These are phyloP conservation scores for Metschnikowia gelsemii DNA, from an alignment of 805 yeast genomes.

Conservation along the genomic window DNA sequence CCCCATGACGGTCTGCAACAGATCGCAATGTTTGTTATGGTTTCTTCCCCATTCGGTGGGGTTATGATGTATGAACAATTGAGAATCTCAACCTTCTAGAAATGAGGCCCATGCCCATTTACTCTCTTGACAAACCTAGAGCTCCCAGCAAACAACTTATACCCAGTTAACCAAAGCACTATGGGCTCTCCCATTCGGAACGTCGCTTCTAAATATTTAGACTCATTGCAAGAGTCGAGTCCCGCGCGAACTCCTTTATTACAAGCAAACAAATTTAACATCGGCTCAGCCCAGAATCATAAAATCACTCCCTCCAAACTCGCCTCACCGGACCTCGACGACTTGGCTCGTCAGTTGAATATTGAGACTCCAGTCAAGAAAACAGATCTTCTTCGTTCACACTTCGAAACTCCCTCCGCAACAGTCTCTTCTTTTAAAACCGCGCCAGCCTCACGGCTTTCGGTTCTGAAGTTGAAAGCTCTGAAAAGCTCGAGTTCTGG, in stretches of 20 bases:
- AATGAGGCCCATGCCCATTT: slow-evolving; percentile 4
- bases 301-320: slow-evolving; percentile 19
- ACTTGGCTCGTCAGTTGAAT: slow-evolving; percentile 38
- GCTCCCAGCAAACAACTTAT: background rate
- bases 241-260: slow-evolving; percentile 32
- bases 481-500: slow-evolving; percentile 6
- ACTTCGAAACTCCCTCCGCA: slow-evolving; percentile 43
- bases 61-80: slow-evolving; percentile 1
- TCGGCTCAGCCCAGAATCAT: slow-evolving; percentile 3
- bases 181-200: slow-evolving; percentile 27
- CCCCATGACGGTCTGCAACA: too few species aligned
- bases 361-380: slow-evolving; percentile 26
- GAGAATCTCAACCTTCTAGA: too few species aligned
- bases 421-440: slow-evolving; percentile 43
- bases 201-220: slow-evolving; percentile 37
- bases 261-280: slow-evolving; percentile 30
- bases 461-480: slow-evolving; percentile 14
- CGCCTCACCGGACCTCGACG: slow-evolving; percentile 35
- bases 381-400: slow-evolving; percentile 29
- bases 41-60: slow-evolving; percentile 8
- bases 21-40: slow-evolving; percentile 8
- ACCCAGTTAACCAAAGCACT: background rate
- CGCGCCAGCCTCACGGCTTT: slow-evolving; percentile 19
- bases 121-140: background rate
- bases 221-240: slow-evolving; percentile 29